Evolutionary conservation across 2,329 filamentous ascomycete species (phyloP), one percentile per base, ranked within the genome.

Genomic region (Monosporascus sp.): DNA sequence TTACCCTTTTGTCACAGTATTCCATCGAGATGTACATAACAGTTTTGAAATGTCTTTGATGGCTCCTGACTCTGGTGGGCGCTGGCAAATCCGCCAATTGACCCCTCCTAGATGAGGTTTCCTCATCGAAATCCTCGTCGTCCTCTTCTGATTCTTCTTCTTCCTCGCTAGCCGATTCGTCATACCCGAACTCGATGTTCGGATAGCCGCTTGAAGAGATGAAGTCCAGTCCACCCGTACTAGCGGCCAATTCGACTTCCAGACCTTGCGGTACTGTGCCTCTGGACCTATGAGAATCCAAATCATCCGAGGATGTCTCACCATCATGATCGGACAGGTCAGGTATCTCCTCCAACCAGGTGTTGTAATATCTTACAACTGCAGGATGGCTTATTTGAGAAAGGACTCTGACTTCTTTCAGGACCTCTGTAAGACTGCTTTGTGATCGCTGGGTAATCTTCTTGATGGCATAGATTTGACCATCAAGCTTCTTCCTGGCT

Each of bases 1-100:
- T 69, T 73, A 87, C 85, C 60, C 89, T 84, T 66, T 93, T 94
- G 68, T 97, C 93, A 65, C 94, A 99, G 61, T 97, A 96, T 68
- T 99, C 94, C 94, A 99, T 99, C 56, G 96, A 94, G 52, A 99
- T 97, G 68, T 97, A 99, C 43, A 99, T 78, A 7, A 92, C 86
- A 0, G 88, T 92, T 50, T 82, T 82, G 55, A 82, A 80, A 4
- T 82, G 73, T 44, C 80, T 76, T 52, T 80, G 76, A 43, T 72
- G 72, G 45, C 63, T 66, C 54, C 64, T 61, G 16, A 53, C 61
- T 57, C 60, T 65, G 11, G 61, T 60, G 43, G 53, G 63, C 38
- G 47, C 67, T 63, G n/a, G 74, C 72, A 6, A 74, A 74, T 14
- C 79, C 77, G 1, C 76, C 74, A 44, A 77, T 76, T 2, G 71